Conservation (phyloP, 106 monocot species). For the Xerophyta viscosa region DNA sequence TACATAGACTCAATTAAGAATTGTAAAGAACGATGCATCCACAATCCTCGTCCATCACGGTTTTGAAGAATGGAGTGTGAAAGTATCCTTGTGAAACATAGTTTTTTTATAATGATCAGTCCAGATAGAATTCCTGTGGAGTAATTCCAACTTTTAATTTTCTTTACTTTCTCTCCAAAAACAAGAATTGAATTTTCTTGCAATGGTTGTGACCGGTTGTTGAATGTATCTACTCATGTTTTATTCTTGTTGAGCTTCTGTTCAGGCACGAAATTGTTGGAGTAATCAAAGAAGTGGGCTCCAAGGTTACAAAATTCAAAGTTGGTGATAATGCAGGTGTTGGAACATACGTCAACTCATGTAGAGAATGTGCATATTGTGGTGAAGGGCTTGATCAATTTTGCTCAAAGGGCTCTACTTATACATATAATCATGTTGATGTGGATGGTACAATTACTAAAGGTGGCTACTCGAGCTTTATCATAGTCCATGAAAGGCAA, state of each 20-base stretch:
- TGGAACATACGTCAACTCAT: conserved; percentile 44
- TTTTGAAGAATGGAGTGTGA: no score
- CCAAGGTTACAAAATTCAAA: conserved; percentile 39
- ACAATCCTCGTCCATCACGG: no score
- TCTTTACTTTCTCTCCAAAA: neutral
- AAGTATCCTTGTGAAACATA: no score
- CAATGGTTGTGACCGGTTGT: neutral
- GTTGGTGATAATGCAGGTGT: conserved; percentile 40
- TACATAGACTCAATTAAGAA: no score
- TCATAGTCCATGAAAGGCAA: conserved; percentile 83
- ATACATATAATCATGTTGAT: conserved; percentile 22
- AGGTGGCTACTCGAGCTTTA: conserved; percentile 80
- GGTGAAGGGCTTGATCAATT: no score
- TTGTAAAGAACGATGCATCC: no score
- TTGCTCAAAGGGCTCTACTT: no score
- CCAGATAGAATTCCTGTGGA: no score
- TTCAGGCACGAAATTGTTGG: conserved; percentile 47
- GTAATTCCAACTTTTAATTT: neutral
- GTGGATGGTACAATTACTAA: conserved; percentile 73
- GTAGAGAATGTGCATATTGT: conserved; percentile 13
- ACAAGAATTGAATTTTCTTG: neutral
- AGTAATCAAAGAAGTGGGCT: conserved; percentile 19
- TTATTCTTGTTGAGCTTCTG: neutral
- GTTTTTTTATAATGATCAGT: no score
- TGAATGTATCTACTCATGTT: conserved; percentile 2